Evolutionary conservation across 2,329 filamentous ascomycete species (phyloP).

Genomic region (Trichoderma brevicompactum): DNA sequence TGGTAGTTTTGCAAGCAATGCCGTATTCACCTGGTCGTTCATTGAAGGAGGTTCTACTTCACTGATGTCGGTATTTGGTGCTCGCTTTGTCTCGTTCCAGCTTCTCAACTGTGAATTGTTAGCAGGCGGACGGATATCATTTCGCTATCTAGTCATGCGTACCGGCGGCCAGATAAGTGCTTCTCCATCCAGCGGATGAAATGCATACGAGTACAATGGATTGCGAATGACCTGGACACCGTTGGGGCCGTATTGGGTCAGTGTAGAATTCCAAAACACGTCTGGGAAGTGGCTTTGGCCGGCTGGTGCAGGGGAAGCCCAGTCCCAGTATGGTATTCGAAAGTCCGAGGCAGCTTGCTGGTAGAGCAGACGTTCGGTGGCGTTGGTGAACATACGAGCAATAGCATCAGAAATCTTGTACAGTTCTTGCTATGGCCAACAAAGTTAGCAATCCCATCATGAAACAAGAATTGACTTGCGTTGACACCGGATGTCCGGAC

Average conservation of each 20-base stretch:
- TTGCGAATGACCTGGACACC: constrained; percentile 62
- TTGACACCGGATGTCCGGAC: too few species aligned
- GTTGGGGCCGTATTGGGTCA: constrained; percentile 60
- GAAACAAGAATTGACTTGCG: too few species aligned
- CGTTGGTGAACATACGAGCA: constrained; percentile 53
- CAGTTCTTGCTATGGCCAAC: constrained; percentile 42
- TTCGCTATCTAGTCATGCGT: constrained; percentile 37
- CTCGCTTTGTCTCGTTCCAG: constrained; percentile 65
- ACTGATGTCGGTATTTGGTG: constrained; percentile 48
- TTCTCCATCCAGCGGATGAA: constrained; percentile 61
- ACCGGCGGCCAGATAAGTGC: constrained; percentile 66
- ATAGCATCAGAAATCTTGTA: constrained; percentile 47
- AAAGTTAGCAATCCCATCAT: constrained; percentile 28
- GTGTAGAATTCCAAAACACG: constrained; percentile 52
- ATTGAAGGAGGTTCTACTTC: constrained; percentile 52
- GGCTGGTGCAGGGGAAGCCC: constrained; percentile 54
- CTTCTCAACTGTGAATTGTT: constrained; percentile 53
- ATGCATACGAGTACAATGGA: constrained; percentile 64
- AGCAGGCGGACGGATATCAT: background rate
- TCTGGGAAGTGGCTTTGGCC: constrained; percentile 54
- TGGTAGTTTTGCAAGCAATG: constrained; percentile 51
- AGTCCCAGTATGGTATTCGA: constrained; percentile 64
- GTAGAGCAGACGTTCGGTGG: constrained; percentile 53
- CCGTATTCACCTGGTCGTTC: constrained; percentile 58
- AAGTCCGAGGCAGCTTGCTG: constrained; percentile 55